phyloP scores from a whole-genome alignment of 169 alveolate species.

The Plasmodium reichenowi region DNA sequence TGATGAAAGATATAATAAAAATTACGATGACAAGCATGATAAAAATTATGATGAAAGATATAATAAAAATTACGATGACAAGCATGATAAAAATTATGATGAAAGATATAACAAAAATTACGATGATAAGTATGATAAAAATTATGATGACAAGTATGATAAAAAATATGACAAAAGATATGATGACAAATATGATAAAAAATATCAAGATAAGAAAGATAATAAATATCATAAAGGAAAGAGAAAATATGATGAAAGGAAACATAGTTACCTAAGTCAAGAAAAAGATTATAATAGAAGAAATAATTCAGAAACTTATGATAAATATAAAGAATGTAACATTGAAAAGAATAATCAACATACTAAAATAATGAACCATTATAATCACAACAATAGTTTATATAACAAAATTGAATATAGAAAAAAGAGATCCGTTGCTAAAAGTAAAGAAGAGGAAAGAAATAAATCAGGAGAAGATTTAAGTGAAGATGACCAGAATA shows the following conservation, averaged over 20 bases:
- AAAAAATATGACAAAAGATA: background rate
- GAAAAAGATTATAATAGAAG: slow-evolving; percentile 11
- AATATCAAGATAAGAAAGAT: background rate
- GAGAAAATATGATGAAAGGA: slow-evolving; percentile 40
- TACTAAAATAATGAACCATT: background rate
- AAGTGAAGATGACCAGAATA: background rate
- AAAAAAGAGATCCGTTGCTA: background rate
- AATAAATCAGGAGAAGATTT: background rate
- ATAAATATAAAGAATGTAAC: slow-evolving; percentile 11
- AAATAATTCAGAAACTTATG: slow-evolving; percentile 21
- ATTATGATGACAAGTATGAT: slow-evolving; percentile 2
- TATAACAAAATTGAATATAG: background rate
- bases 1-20: background rate
- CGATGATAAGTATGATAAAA: slow-evolving; percentile 5
- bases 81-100: too few relatives aligned
- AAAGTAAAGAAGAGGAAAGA: slow-evolving; percentile 5
- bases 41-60: background rate
- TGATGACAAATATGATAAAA: background rate
- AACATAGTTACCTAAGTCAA: slow-evolving; percentile 3
- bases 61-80: slow-evolving; percentile 7
- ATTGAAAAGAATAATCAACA: background rate
- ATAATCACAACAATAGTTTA: slow-evolving; percentile 7
- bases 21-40: background rate
- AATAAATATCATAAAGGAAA: slow-evolving; percentile 28
- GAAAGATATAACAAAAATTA: too few relatives aligned